phyloP scores from a whole-genome alignment of 208 protist genomes.

The Leishmania guyanensis region DNA sequence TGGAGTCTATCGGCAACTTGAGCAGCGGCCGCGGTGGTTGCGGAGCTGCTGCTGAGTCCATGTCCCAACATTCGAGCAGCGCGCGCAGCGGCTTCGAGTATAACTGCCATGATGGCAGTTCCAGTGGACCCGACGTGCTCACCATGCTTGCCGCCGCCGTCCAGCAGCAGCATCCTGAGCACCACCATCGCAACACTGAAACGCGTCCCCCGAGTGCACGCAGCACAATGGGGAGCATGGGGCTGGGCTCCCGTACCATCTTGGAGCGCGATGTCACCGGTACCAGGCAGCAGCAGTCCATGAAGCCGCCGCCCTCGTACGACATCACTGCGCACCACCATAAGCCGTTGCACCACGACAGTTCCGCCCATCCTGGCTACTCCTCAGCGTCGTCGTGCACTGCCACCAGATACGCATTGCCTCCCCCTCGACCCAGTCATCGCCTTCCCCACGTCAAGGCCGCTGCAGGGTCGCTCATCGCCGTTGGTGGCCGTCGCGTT shows the following conservation, averaged over 20 bases:
- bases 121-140: slow-evolving; percentile 21
- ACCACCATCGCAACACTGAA: not conserved
- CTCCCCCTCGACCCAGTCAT: slow-evolving; percentile 24
- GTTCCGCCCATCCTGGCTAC: not conserved
- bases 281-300: not conserved
- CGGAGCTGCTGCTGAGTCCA: not conserved
- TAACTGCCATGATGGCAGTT: slow-evolving; percentile 8
- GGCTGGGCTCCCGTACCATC: slow-evolving; percentile 8
- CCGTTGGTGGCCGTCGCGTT: slow-evolving; percentile 76
- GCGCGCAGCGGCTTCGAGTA: not conserved
- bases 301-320: slow-evolving; percentile 14
- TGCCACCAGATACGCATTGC: slow-evolving; percentile 12
- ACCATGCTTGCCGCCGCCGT: slow-evolving; percentile 31
- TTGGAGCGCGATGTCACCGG: slow-evolving; percentile 6
- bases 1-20: not conserved
- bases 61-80: not conserved
- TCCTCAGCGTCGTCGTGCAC: not conserved
- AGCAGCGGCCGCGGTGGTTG: not conserved
- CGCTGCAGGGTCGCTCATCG: slow-evolving; percentile 55
- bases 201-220: slow-evolving; percentile 11
- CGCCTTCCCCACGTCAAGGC: slow-evolving; percentile 40
- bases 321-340: not conserved
- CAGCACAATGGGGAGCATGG: slow-evolving; percentile 8
- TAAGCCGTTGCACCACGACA: not conserved
- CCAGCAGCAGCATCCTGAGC: slow-evolving; percentile 19